Evolutionary conservation across 441 rosid genomes (phyloP).

Genomic region (Isatis lusitanica): DNA sequence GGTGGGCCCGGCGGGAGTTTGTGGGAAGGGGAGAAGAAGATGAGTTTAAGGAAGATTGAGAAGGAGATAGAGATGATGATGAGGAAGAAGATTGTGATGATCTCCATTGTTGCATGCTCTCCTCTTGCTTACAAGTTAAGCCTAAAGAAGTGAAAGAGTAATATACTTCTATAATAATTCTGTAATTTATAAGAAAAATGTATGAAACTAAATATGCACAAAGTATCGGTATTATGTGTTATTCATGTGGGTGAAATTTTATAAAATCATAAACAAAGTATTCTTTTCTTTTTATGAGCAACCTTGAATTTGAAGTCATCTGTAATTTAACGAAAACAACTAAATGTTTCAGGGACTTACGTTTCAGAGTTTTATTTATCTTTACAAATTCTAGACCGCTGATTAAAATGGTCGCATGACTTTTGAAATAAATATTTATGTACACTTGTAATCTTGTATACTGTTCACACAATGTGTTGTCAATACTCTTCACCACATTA

Average conservation of each 20-base stretch:
- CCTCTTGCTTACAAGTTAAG: neutral
- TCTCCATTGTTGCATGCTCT: conserved; percentile 27
- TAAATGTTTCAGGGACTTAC: neutral
- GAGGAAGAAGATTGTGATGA: conserved; percentile 28
- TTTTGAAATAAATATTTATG: neutral
- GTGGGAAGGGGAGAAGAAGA: conserved; percentile 18
- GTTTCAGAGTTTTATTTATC: neutral
- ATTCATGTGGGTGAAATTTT: neutral
- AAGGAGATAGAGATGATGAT: conserved; percentile 8
- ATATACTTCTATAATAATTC: neutral
- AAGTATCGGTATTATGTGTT: neutral
- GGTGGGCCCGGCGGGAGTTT: conserved; percentile 38
- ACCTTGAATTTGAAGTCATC: neutral
- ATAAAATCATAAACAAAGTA: too few species aligned
- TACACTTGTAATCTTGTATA: neutral
- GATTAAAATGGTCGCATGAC: neutral
- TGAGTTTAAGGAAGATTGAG: conserved; percentile 26
- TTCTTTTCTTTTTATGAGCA: too few species aligned
- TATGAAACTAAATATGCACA: neutral
- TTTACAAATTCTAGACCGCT: neutral
- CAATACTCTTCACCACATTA: neutral
- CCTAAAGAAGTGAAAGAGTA: neutral
- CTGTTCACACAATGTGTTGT: neutral
- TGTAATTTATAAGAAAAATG: neutral
- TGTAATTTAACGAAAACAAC: neutral